Evolutionary conservation across 352 stramenopile species (phyloP), one percentile per base, ranked within the genome.

Genomic region (Globisporangium splendens): DNA sequence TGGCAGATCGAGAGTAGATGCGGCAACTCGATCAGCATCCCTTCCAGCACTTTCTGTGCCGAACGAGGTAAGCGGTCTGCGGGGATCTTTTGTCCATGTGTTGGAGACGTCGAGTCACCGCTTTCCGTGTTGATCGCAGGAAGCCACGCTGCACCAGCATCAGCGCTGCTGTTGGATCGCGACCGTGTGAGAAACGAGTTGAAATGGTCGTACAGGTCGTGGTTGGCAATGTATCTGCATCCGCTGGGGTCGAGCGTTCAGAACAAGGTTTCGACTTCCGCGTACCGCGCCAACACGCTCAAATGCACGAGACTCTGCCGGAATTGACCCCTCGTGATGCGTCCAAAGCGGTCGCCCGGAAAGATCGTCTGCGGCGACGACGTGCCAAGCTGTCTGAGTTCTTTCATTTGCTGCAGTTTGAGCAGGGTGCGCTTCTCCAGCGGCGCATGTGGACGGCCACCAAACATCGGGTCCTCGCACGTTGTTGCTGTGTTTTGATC

Each of bases 31-130:
- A 73, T 46, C 11, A 89, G 54, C 79, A 91, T 87, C 41, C 68
- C 75, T 44, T 91, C 81, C 11, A 89, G 64, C 33, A 89, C 72
- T 53, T 91, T 91, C 50, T 91, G 81, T 4, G 87, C 81, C 1
- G 81, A 84, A 0, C 81, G 79, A 28, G 75, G 21, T 21, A 64
- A 38, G 1, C 50, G 50, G 0, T 20, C 35, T 18, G 35, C 7
- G 35, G 38, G 12, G 33, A 8, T 24, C 17, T 8, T 18, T 20
- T 21, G 21, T 17, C 22, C 46, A 14, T 31, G 20, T 12, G 7
- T 41, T 21, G 41, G 42, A 3, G 57, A 42, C 1, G 33, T 46
- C 13, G 38, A 13, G 0, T 39, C 28, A 35, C 28, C 46, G 6
- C 57, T 47, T n/a, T 75, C 67, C 12, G 68, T 67, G 18, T 46